Percentiles rank a stretch among this genome's conserved stretches.
These are phyloP conservation scores for Solanum tarapatanum DNA, from an alignment of 257 asterid species.

Conservation along the genomic window DNA sequence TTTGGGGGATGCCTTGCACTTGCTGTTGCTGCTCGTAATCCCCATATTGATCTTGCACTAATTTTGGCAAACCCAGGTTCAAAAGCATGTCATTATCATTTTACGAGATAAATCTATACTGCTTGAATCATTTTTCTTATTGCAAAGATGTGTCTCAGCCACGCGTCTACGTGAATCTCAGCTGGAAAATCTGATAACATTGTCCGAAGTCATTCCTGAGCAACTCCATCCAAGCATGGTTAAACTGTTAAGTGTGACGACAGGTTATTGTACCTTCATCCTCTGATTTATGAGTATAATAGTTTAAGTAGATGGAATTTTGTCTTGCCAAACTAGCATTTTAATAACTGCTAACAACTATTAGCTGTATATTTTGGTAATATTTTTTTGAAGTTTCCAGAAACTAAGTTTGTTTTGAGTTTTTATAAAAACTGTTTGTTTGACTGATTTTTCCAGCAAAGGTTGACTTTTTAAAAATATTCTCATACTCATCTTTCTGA, in stretches of 20 bases:
- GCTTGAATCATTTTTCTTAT: background rate
- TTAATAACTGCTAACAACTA: background rate
- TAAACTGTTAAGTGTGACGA: slow-evolving; percentile 28
- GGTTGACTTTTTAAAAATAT: background rate
- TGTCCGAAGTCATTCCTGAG: slow-evolving; percentile 39
- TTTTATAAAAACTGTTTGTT: background rate
- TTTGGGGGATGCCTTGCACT: slow-evolving; percentile 77
- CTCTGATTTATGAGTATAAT: background rate
- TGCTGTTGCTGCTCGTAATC: slow-evolving; percentile 75
- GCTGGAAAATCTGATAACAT: slow-evolving; percentile 32
- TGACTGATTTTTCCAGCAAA: background rate
- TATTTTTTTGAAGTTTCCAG: background rate
- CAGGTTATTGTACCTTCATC: slow-evolving; percentile 30
- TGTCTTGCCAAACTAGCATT: background rate
- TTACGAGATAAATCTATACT: background rate
- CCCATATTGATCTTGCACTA: slow-evolving; percentile 51
- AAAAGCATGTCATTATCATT: background rate
- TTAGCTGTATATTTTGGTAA: background rate
- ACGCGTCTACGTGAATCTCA: slow-evolving; percentile 45
- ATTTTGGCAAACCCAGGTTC: slow-evolving; percentile 83
- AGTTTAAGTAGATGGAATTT: background rate
- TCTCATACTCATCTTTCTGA: background rate
- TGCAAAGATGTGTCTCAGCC: slow-evolving; percentile 26
- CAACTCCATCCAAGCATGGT: slow-evolving; percentile 35
- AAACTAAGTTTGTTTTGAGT: background rate